These are phyloP conservation scores for Fusarium oxysporum DNA, from an alignment of 2,329 filamentous ascomycete species.

Conservation along the genomic window DNA sequence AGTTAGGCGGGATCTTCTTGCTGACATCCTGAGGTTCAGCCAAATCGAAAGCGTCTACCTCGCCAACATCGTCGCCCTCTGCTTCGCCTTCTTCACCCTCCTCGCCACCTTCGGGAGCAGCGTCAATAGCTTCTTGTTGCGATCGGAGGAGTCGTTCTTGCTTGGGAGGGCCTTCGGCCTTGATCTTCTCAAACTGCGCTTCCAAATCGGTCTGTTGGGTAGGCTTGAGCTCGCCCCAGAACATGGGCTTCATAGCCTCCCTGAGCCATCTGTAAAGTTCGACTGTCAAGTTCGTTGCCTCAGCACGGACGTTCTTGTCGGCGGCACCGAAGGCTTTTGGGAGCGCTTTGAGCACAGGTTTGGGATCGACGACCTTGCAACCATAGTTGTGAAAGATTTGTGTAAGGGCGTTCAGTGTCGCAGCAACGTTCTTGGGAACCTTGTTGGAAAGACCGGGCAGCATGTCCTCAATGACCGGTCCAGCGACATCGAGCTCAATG, in stretches of 20 bases:
- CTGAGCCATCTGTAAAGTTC: slow-evolving; percentile 97
- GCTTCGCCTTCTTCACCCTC: slow-evolving; percentile 69
- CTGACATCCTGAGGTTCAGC: slow-evolving; percentile 89
- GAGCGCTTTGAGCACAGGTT: slow-evolving; percentile 86
- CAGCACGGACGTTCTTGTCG: slow-evolving; percentile 97
- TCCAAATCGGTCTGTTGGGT: slow-evolving; percentile 96
- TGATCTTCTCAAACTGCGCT: slow-evolving; percentile 92
- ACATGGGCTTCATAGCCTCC: slow-evolving; percentile 97
- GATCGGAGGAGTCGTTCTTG: slow-evolving; percentile 89
- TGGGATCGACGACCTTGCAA: slow-evolving; percentile 93
- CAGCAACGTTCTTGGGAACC: slow-evolving; percentile 85
- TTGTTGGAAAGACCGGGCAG: slow-evolving; percentile 87
- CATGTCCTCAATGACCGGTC: slow-evolving; percentile 89
- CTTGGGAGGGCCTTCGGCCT: slow-evolving; percentile 86
- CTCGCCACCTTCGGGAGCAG: slow-evolving; percentile 69
- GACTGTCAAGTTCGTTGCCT: slow-evolving; percentile 89
- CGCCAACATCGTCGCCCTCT: slow-evolving; percentile 63
- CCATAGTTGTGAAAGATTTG: slow-evolving; percentile 94
- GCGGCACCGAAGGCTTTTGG: slow-evolving; percentile 95
- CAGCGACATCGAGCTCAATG: slow-evolving; percentile 88
- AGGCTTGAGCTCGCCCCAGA: slow-evolving; percentile 94
- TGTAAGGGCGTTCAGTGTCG: slow-evolving; percentile 79
- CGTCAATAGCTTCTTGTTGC: slow-evolving; percentile 86
- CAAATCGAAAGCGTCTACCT: slow-evolving; percentile 84
- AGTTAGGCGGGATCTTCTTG: slow-evolving; percentile 82